Base-by-base conservation (phyloP, 129 eudicot genomes). In the carrot (Daucus carota) region DNA sequence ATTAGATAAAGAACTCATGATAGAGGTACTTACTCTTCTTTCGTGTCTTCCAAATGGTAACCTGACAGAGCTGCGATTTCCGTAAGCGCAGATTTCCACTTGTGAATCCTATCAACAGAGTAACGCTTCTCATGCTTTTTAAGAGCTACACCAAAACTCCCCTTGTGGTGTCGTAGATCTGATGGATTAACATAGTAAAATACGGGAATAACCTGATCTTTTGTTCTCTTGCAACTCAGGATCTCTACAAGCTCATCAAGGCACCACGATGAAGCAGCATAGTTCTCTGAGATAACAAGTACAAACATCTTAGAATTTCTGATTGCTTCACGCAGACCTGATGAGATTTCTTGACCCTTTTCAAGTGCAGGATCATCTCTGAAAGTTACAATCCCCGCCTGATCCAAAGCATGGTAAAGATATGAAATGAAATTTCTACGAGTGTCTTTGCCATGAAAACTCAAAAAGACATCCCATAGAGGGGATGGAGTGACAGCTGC, bases 181-280 rank as follows among this genome's bases (percentile, higher is more conserved):
- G 41, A 14, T 16, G 81, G 72, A 32, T 62, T 6, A 40, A 78
- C 81, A 29, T 52, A 29, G 38, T 78, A 78, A 71, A 24, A 70
- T 2, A 71, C 32, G 0, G 76, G 76, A 54, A 70, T 15, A 15
- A 78, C 46, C 46, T 52, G 36, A 33, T 20, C 43, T 2, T 29
- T 54, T 16, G 47, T 16, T 12, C 75, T 28, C 57, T 31, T 28
- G 70, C 76, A 40, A 13, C 44, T 57, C 0, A 70, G 43, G 29
- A 78, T 71, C 62, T 32, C 72, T 4, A 31, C 76, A 6, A 78
- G 44, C 81, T 78, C 81, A 17, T 71, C 44, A 22, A 78, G 74
- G 32, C 80, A 77, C 80, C 80, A 68, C 38, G 28, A 6, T 9
- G 75, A 77, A 34, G 26, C 18, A 52, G 44, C 81, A 28, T 78